Evolutionary conservation across 352 stramenopile species (phyloP), one percentile per base, ranked within the genome.

Genomic region (Globisporangium lucens): DNA sequence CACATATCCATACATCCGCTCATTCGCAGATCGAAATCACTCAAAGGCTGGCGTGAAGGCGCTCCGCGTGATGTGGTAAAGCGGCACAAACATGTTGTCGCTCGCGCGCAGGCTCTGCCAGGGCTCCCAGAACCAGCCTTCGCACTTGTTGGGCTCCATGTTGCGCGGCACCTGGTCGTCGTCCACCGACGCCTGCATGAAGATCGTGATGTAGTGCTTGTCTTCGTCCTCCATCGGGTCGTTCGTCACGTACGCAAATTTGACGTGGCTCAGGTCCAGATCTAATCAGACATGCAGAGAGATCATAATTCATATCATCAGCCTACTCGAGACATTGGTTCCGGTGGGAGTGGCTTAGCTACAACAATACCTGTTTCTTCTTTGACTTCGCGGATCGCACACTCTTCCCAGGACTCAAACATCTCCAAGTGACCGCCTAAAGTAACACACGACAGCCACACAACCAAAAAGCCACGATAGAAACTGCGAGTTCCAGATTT

Each of bases 191-290:
- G 85, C 84, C 56, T 93, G 82, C 81, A 93, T 90, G 59, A 94
- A 84, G 67, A 95, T 90, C 51, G 87, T 95, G 61, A 93, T 91
- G 75, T 93, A 95, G 71, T 95, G 87, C 65, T 93, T 94, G 67
- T 69, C 78, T 66, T 93, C 82, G 62, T 90, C 76, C 66, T 89
- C 74, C 85, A 93, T 95, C 7, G 77, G 78, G 69, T 95, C 87
- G 71, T 95, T 95, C 10, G 87, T 95, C 56, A 90, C 83, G 55
- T 87, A 89, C 20, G 82, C 77, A 61, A 95, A 90, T 58, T 61
- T 77, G 38, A 75, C 70, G 46, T 69, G 67, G 13, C 75, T 72
- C 47, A 95, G 59, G 56, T 92, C 79, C 33, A 95, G 62, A 66
- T 93, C 80, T 90, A 68, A 17, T 22, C 8, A 9, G 20, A 36